Evolutionary conservation across 108 stramenopile species (phyloP), one percentile per base, ranked within the genome.

Genomic region (Pseudonitzschia delicatissima): DNA sequence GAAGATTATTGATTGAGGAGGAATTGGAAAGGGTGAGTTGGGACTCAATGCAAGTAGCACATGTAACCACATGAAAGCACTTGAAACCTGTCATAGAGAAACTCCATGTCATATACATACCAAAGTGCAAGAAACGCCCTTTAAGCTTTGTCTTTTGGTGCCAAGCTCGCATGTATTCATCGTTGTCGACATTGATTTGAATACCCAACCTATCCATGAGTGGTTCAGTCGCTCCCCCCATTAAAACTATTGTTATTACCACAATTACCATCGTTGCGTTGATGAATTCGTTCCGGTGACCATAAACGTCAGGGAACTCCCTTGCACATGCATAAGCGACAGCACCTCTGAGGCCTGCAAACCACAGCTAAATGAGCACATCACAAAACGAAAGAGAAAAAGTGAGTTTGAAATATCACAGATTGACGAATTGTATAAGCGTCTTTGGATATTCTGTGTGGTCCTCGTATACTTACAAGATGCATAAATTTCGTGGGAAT

Each of bases 271-370:
- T 83, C 34, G 87, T 88, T 2, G 76, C 77, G 4, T 78, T 74
- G 35, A 80, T 64, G 39, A 88, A 81, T 57, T 64, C 60, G 33
- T 64, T 68, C 15, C 58, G 36, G 53, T 83, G 68, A 18, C 81
- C 83, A 51, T 80, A 58, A 6, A 57, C 66, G 55, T 83, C 68
- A 0, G 87, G 87, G 61, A 88, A 88, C 20, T 67, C 67, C 15
- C 79, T 35, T 15, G 78, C 84, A 60, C 87, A 88, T 20, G 87
- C 84, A 58, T 84, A 92, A 15, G 91, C 86, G 37, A 88, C 84
- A 45, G 87, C 87, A 62, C 76, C 91, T 70, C 87, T 76, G 1
- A 92, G 62, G 9, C 91, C 91, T 0, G 85, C 76, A 69, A 85
- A 89, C 80, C 81, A 88, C 6, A 92, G 60, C 73, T 48, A 39